phyloP scores from a whole-genome alignment of 768 basidiomycete genomes.

The Trametes meyenii region DNA sequence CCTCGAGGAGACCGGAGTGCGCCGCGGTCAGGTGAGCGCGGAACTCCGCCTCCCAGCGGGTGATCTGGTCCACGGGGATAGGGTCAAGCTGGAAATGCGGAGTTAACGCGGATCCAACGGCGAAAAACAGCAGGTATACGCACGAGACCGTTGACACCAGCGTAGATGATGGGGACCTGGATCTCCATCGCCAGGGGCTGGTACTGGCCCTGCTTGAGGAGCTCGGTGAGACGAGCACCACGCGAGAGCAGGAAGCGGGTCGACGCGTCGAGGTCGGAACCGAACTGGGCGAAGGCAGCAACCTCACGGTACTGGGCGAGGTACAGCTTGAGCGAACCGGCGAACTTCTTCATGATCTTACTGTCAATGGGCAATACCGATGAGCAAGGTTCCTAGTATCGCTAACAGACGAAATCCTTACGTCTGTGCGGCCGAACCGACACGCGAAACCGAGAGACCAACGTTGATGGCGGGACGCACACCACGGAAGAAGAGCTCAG shows the following conservation, averaged over 20 bases:
- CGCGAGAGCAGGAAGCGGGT: conserved; percentile 97
- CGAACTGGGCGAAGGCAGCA: conserved; percentile 98
- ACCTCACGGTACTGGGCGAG: conserved; percentile 99
- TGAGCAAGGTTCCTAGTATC: not conserved
- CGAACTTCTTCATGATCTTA: conserved; percentile 99
- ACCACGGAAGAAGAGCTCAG: conserved; percentile 99
- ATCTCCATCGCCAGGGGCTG: conserved; percentile 93
- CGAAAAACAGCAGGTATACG: conserved; percentile 34
- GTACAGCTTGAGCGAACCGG: conserved; percentile 99
- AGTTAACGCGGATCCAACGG: conserved; percentile 1
- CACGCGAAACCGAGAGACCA: conserved; percentile 99
- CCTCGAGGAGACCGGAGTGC: conserved; percentile 75
- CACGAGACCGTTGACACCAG: conserved; percentile 98
- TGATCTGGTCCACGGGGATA: conserved; percentile 93
- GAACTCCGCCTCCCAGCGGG: conserved; percentile 92
- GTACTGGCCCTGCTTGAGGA: conserved; percentile 98
- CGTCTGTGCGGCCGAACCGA: conserved; percentile 99
- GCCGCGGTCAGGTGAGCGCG: conserved; percentile 80
- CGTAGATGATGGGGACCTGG: conserved; percentile 98
- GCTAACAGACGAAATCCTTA: conserved; percentile 46
- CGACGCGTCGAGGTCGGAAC: conserved; percentile 99
- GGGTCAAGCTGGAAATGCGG: conserved; percentile 71
- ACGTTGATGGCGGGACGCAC: conserved; percentile 99
- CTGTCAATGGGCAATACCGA: conserved; percentile 39
- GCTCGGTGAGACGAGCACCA: conserved; percentile 98